Conservation (phyloP, 495 filamentous ascomycete species). For the Penicillium nucicola region DNA sequence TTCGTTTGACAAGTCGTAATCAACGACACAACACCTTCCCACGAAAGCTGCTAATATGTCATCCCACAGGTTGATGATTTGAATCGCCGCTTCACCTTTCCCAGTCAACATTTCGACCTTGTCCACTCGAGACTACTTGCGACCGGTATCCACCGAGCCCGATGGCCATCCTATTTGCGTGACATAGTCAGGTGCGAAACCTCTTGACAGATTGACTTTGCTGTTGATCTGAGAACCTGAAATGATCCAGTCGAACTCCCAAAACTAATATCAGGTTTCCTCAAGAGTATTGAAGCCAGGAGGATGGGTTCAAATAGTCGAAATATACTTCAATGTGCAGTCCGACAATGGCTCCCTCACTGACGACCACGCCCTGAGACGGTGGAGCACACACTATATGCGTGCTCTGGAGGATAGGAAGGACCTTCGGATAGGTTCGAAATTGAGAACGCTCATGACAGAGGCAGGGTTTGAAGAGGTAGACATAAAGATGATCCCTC, state of each 20-base stretch:
- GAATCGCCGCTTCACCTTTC: slow-evolving; percentile 73
- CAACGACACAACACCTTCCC: not conserved
- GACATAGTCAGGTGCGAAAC: slow-evolving; percentile 64
- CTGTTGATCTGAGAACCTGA: not conserved
- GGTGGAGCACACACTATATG: slow-evolving; percentile 71
- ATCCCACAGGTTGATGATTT: slow-evolving; percentile 65
- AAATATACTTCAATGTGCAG: slow-evolving; percentile 84
- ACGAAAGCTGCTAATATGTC: slow-evolving; percentile 24
- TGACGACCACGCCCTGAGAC: slow-evolving; percentile 63
- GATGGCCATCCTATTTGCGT: slow-evolving; percentile 77
- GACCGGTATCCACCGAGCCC: slow-evolving; percentile 67
- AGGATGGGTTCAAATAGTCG: slow-evolving; percentile 90
- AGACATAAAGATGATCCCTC: slow-evolving; percentile 63
- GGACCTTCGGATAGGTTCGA: slow-evolving; percentile 66
- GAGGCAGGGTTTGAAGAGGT: slow-evolving; percentile 73
- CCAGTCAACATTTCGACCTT: slow-evolving; percentile 77
- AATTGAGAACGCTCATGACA: slow-evolving; percentile 58
- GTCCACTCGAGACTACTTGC: slow-evolving; percentile 83
- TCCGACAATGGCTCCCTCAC: slow-evolving; percentile 85
- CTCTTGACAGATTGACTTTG: not conserved
- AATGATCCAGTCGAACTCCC: not conserved
- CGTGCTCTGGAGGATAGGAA: slow-evolving; percentile 64
- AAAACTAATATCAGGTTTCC: slow-evolving; percentile 15
- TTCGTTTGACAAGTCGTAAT: not conserved
- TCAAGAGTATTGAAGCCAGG: slow-evolving; percentile 58